These are phyloP conservation scores for Aphanomyces invadans DNA, from an alignment of 352 stramenopile species.

Conservation along the genomic window DNA sequence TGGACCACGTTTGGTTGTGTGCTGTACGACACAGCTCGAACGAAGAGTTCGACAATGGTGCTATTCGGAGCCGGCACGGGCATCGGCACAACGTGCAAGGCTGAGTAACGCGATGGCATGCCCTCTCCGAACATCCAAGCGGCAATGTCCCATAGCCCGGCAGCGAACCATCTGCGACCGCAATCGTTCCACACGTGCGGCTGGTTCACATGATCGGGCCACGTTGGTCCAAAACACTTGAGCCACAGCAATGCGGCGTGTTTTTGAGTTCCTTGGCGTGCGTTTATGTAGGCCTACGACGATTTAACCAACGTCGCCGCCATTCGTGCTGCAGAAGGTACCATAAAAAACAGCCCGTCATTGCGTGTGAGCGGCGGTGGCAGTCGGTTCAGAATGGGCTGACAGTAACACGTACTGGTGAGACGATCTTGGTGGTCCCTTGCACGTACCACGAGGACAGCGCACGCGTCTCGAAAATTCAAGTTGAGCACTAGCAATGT, in stretches of 20 bases:
- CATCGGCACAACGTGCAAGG: background rate
- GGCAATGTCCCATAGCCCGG: background rate
- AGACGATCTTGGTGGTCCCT: background rate
- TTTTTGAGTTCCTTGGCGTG: background rate
- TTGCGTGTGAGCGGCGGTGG: background rate
- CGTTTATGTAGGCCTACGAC: background rate
- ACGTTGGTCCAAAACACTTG: background rate
- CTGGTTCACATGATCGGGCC: background rate
- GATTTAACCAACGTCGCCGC: too few relatives aligned
- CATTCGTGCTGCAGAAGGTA: background rate
- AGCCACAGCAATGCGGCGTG: background rate
- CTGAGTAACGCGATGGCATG: background rate
- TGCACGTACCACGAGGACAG: background rate
- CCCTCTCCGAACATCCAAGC: background rate
- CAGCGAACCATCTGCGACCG: background rate
- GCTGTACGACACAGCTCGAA: background rate
- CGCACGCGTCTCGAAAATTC: background rate
- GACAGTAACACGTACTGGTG: background rate
- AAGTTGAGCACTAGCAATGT: background rate
- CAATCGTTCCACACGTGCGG: background rate
- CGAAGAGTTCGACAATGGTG: background rate
- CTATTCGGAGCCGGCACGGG: background rate
- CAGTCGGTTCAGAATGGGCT: background rate
- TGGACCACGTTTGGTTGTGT: background rate
- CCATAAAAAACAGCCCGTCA: conserved; percentile 2